Percentiles rank a stretch among this genome's conserved stretches.
Evolutionary conservation across 352 stramenopile species (phyloP).

Genomic region (Labyrinthula sp.): DNA sequence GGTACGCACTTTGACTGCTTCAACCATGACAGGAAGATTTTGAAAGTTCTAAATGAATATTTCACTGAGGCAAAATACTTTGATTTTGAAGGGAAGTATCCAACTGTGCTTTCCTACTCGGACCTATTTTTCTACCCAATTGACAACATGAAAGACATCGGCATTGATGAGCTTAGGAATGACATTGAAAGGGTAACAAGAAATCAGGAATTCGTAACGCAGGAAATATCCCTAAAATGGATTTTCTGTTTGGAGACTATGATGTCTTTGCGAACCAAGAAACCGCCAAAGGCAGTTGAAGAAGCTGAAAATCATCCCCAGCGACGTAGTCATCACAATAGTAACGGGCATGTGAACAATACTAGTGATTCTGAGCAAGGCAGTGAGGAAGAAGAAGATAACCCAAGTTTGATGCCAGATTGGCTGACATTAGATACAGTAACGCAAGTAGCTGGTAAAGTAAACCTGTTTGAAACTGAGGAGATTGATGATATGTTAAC

Average conservation of each 20-base stretch:
- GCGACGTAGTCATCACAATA: too few relatives aligned
- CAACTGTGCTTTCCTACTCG: slow-evolving; percentile 7
- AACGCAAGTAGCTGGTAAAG: not conserved
- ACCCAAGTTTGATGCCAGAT: not conserved
- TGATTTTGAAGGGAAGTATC: not conserved
- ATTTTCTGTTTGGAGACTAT: slow-evolving; percentile 9
- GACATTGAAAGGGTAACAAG: slow-evolving; percentile 1
- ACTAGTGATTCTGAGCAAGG: too few relatives aligned
- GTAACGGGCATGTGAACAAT: too few relatives aligned
- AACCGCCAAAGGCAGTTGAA: too few relatives aligned
- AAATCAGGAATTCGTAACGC: slow-evolving; percentile 13
- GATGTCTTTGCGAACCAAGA: slow-evolving; percentile 2
- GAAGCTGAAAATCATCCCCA: too few relatives aligned
- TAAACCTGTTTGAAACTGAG: too few relatives aligned
- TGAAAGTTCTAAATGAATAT: slow-evolving; percentile 6
- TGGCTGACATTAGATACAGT: not conserved
- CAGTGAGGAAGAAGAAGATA: not conserved
- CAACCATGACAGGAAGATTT: slow-evolving; percentile 8
- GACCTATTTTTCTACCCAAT: slow-evolving; percentile 16
- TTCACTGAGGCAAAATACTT: not conserved
- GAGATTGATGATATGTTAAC: slow-evolving; percentile 11
- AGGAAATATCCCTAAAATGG: slow-evolving; percentile 24
- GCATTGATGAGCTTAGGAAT: slow-evolving; percentile 3
- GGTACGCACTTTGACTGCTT: slow-evolving; percentile 6
- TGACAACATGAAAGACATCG: slow-evolving; percentile 12